phyloP scores from a whole-genome alignment of 2,329 filamentous ascomycete genomes.

The Colletotrichum sansevieriae region DNA sequence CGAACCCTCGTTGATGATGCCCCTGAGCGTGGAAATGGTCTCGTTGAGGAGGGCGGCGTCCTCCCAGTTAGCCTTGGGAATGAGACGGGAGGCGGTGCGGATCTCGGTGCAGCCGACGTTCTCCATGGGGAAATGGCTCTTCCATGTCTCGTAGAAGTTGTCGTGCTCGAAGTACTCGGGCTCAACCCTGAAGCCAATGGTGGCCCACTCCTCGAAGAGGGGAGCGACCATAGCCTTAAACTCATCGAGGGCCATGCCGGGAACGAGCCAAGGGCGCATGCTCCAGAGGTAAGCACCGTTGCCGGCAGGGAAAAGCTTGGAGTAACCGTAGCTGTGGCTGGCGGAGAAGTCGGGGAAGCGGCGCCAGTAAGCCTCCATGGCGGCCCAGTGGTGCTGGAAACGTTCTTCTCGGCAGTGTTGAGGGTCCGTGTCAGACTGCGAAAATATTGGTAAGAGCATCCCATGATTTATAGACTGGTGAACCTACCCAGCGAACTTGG shows the following conservation, averaged over 20 bases:
- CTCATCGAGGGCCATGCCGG: slow-evolving; percentile 49
- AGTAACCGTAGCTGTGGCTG: slow-evolving; percentile 48
- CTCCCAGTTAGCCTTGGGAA: slow-evolving; percentile 55
- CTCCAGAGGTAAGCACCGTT: slow-evolving; percentile 46
- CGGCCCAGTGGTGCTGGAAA: slow-evolving; percentile 49
- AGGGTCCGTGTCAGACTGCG: slow-evolving; percentile 44
- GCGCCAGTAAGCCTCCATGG: slow-evolving; percentile 49
- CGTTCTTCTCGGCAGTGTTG: slow-evolving; percentile 46
- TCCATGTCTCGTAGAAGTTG: slow-evolving; percentile 54
- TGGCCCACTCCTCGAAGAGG: slow-evolving; percentile 47
- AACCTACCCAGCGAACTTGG: slow-evolving; percentile 44
- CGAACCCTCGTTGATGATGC: slow-evolving; percentile 44
- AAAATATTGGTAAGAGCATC: too few relatives aligned
- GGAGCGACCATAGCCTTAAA: slow-evolving; percentile 51
- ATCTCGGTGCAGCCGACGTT: slow-evolving; percentile 45
- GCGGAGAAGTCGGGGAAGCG: slow-evolving; percentile 49
- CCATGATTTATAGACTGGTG: too few relatives aligned
- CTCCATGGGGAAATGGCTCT: slow-evolving; percentile 55
- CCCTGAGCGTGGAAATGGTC: slow-evolving; percentile 47
- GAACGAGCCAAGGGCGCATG: slow-evolving; percentile 53
- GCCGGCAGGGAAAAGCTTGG: slow-evolving; percentile 33
- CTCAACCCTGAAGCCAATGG: slow-evolving; percentile 48
- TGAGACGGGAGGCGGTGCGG: slow-evolving; percentile 54
- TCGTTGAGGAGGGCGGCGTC: slow-evolving; percentile 43
- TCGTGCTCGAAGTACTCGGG: slow-evolving; percentile 52